phyloP scores from a whole-genome alignment of 441 rosid species.

The Populus hybrid region DNA sequence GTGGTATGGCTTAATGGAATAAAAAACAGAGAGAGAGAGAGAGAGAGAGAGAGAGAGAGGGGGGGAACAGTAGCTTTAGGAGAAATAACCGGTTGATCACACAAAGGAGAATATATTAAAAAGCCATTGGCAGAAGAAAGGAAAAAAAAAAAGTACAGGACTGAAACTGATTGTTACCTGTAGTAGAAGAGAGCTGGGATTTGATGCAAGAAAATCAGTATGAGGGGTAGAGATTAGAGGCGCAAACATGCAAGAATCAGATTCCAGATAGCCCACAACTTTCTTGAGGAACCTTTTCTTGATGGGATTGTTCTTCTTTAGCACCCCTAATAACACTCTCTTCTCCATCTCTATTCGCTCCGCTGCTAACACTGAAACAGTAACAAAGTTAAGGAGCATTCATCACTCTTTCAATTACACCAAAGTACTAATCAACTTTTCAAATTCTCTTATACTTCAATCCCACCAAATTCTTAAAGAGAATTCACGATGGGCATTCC shows the following conservation, averaged over 20 bases:
- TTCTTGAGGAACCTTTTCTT: slow-evolving; percentile 22
- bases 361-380: background rate
- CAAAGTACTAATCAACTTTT: no score
- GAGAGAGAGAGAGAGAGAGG: no score
- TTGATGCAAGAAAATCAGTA: slow-evolving; percentile 11
- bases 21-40: background rate
- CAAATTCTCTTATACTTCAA: no score
- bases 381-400: no score
- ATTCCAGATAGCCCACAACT: slow-evolving; percentile 36
- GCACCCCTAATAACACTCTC: slow-evolving; percentile 12
- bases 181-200: background rate
- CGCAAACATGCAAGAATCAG: slow-evolving; percentile 48
- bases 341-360: slow-evolving; percentile 20
- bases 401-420: no score
- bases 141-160: background rate
- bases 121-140: slow-evolving; percentile 16
- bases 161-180: slow-evolving; percentile 13
- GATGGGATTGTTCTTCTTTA: slow-evolving; percentile 21
- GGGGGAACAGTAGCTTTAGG: background rate
- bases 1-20: background rate
- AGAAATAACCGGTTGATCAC: slow-evolving; percentile 10
- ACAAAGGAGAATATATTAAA: slow-evolving; percentile 28
- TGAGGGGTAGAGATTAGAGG: slow-evolving; percentile 34
- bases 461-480: no score
- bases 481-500: no score